Base-by-base conservation (phyloP, 1,284 basidiomycete genomes). In the Pseudozyma sp. region DNA sequence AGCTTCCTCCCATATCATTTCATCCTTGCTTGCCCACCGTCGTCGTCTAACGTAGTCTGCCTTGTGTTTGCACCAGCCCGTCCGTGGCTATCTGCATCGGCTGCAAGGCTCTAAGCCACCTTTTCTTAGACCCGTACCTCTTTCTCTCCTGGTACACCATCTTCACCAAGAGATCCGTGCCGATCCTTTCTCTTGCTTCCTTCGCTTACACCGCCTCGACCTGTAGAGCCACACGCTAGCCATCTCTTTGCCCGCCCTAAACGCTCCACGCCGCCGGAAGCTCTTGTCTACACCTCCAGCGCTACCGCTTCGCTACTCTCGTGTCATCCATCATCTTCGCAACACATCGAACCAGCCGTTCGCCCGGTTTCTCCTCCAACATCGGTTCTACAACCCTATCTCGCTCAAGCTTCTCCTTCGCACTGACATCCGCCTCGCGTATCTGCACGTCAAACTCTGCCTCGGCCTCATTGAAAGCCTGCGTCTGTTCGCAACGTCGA, bases 51-150 rank as follows among this genome's bases (percentile, higher is more conserved):
- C 24, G 35, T 37, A 9, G 30, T 50, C 40, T 13, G 13, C 13
- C 16, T 42, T n/a, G 40, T 42, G 13, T 17, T 13, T 33, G n/a
- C 14, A 9, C n/a, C 30, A 40, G 40, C 30, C 39, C 37, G 19
- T 33, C 39, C 39, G 29, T 52, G 51, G 51, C 65, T 61, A 56
- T 17, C 42, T 68, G 54, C 59, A 44, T 54, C 40, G 54, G 37
- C 49, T 46, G 51, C 49, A 35, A 37, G n/a, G n/a, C 31, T 16
- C 33, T 40, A 34, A 52, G 34, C 51, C 50, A 54, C 43, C 43
- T 8, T 8, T 24, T 44, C 2, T 24, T 39, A 29, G 30, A 17
- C 7, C 19, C 35, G 30, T 29, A n/a, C 33, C 42, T 16, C 10
- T 49, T 30, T 39, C 13, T 45, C 45, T 47, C 29, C 37, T 37